Percentiles rank a stretch among this genome's conserved stretches.
Evolutionary conservation across 495 filamentous ascomycete genomes (phyloP).

Genomic region (Penicillium canariense): DNA sequence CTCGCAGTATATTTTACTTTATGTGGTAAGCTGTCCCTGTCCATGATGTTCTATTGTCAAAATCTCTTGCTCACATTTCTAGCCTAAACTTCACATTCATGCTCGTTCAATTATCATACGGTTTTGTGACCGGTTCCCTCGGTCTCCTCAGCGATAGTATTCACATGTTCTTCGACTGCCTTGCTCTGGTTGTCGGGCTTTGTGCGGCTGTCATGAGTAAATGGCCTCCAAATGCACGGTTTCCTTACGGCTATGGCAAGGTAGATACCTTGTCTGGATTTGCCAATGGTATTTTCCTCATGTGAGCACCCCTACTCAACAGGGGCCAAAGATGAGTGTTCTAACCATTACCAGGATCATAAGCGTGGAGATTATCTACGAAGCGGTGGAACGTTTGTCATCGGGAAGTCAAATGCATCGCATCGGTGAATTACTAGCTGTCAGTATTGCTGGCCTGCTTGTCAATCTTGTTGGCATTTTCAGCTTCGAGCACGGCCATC

Average conservation of each 20-base stretch:
- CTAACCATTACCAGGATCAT: conserved; percentile 65
- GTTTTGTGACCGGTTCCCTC: conserved; percentile 86
- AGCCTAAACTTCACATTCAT: conserved; percentile 96
- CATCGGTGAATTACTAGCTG: conserved; percentile 79
- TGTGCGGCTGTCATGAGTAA: conserved; percentile 97
- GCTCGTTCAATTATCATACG: conserved; percentile 91
- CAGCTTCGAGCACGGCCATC: conserved; percentile 72
- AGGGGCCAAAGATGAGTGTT: neutral
- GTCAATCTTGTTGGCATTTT: conserved; percentile 93
- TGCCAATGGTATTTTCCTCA: conserved; percentile 93
- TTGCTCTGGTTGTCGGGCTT: conserved; percentile 86
- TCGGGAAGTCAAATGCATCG: conserved; percentile 80
- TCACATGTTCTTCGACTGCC: conserved; percentile 99
- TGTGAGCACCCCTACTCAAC: conserved; percentile 52
- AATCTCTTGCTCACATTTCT: conserved; percentile 13
- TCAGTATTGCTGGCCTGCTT: conserved; percentile 77
- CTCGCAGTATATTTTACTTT: conserved; percentile 95
- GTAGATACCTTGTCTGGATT: conserved; percentile 96
- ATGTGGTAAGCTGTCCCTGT: conserved; percentile 63
- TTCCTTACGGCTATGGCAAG: conserved; percentile 95
- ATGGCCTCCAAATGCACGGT: conserved; percentile 83
- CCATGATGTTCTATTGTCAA: neutral
- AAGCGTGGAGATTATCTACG: conserved; percentile 93
- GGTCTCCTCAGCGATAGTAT: conserved; percentile 95
- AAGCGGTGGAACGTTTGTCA: conserved; percentile 82